Evolutionary conservation across 140 eudicot genomes (phyloP).

Genomic region (Bidens hawaiensis): DNA sequence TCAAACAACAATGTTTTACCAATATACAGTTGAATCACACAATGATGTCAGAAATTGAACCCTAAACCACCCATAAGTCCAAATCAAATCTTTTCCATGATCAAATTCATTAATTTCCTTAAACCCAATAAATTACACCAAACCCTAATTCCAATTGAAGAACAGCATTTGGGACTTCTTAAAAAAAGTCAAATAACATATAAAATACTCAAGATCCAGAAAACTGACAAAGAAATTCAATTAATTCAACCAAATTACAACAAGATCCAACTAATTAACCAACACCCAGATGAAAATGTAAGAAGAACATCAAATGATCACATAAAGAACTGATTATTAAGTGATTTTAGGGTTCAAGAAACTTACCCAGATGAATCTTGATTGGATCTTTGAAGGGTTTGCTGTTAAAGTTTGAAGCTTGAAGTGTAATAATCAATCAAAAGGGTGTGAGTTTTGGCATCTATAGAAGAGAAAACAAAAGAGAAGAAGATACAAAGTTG

Average conservation of each 20-base stretch:
- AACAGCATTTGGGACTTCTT: background rate
- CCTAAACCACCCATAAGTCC: constrained; percentile 14
- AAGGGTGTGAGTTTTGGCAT: constrained; percentile 1
- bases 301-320: no score
- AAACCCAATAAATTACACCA: constrained; percentile 8
- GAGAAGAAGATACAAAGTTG: constrained; percentile 21
- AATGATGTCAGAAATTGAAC: constrained; percentile 1
- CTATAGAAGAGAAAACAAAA: constrained; percentile 9
- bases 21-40: background rate
- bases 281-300: no score
- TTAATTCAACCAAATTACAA: background rate
- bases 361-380: constrained; percentile 25
- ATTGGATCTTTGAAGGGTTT: constrained; percentile 23
- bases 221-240: background rate
- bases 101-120: constrained; percentile 1
- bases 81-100: constrained; percentile 8
- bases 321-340: no score
- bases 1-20: constrained; percentile 12
- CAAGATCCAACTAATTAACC: constrained; percentile 2
- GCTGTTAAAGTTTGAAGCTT: background rate
- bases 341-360: constrained; percentile 5
- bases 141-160: constrained; percentile 16
- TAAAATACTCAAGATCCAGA: constrained; percentile 21
- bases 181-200: background rate
- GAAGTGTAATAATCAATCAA: constrained; percentile 7